Base-by-base conservation (phyloP, 2,329 filamentous ascomycete genomes). In the Colletotrichum karsti region DNA sequence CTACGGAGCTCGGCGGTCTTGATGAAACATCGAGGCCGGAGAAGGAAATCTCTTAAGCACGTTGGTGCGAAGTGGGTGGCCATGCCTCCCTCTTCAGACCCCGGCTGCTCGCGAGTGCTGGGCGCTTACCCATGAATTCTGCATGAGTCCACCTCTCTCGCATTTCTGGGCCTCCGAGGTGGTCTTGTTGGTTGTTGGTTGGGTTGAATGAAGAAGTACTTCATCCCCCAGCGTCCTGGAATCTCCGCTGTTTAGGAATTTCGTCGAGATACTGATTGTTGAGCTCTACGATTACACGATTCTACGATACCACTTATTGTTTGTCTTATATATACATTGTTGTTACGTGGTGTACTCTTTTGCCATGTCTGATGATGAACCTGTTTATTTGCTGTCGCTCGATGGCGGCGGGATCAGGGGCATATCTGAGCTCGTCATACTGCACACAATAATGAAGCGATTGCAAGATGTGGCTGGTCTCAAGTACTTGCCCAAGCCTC, bases 351-450 rank as follows among this genome's bases (percentile, higher is more conserved):
- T 15, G 8, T 18, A 20, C 15, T 2, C 35, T 18, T 18, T 10
- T 18, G 15, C 28, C 13, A 62, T 55, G 44, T 33, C 22, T 6
- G 35, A 26, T 7, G 33, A 64, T 39, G 69, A 58, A 5, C 67
- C 60, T 5, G 24, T 70, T n/a, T 68, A 69, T 35, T 39, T 70
- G 2, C 59, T 71, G 15, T 64, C 59, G 2, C 63, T 71, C 10
- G 69, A 53, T n/a, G 37, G 59, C 3, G 65, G 59, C 20, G 51
- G 60, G 3, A 55, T 56, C 6, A 63, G 46, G 28, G 64, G 75
- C 0, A 48, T 76, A 20, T 76, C 73, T 3, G 74, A 72, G 46
- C 72, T 75, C 22, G 35, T 74, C 8, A 73, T 77, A 42, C 65
- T 77, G 2, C 62, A 75, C 24, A 61, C 70, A n/a, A 69, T 76